Percentiles rank a stretch among this genome's conserved stretches.
These are phyloP conservation scores for Lactarius sp. DNA, from an alignment of 768 basidiomycete species.

Conservation along the genomic window DNA sequence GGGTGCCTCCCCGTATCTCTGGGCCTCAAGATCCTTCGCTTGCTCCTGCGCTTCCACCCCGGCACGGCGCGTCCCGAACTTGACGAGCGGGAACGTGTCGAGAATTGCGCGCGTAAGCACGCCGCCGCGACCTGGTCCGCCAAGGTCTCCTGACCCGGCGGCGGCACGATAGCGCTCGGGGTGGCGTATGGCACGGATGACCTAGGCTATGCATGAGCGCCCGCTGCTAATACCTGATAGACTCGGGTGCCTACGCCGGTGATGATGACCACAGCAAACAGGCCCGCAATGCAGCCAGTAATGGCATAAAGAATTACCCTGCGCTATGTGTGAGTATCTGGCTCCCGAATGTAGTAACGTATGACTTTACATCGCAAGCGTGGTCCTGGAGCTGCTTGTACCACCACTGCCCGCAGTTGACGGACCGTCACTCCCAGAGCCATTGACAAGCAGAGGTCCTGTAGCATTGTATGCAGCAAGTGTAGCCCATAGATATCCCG, in stretches of 20 bases:
- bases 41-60: conserved; percentile 6
- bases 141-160: conserved; percentile 47
- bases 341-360: background rate
- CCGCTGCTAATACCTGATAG: background rate
- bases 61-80: conserved; percentile 49
- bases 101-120: conserved; percentile 81
- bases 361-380: conserved; percentile 64
- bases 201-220: conserved; percentile 37
- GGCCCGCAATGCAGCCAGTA: conserved; percentile 79
- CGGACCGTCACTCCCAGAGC: conserved; percentile 21
- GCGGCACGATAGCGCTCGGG: conserved; percentile 77
- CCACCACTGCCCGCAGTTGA: background rate
- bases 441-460: conserved; percentile 29
- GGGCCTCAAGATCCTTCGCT: conserved; percentile 14
- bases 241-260: conserved; percentile 56
- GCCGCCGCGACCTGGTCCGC: conserved; percentile 18
- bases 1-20: background rate
- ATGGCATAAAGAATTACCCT: conserved; percentile 86
- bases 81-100: conserved; percentile 93
- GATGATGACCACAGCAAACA: conserved; percentile 81
- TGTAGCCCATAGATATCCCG: conserved; percentile 67
- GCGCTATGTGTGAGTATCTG: conserved; percentile 9
- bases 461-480: conserved; percentile 63
- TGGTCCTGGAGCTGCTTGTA: conserved; percentile 24
- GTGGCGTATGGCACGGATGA: conserved; percentile 75